Percentiles rank a stretch among this genome's conserved stretches.
Conservation (phyloP, 2,329 filamentous ascomycete genomes). For the Emydomyces testavorans region DNA sequence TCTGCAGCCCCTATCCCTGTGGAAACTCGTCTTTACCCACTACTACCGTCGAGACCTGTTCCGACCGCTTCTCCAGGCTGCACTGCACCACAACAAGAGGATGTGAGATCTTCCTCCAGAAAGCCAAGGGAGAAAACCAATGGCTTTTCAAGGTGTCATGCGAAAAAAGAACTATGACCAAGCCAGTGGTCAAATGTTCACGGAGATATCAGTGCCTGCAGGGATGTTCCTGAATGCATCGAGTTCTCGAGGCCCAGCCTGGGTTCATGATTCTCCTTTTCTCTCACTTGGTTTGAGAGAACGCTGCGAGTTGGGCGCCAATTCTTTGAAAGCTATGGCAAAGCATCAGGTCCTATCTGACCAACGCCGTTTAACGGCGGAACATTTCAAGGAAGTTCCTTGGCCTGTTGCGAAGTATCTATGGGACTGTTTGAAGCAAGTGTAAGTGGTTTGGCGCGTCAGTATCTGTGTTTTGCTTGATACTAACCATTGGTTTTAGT, state of each 20-base stretch:
- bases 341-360: slow-evolving; percentile 26
- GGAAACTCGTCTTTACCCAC: neutral
- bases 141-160: slow-evolving; percentile 4
- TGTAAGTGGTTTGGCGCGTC: slow-evolving; percentile 22
- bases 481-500: slow-evolving; percentile 19
- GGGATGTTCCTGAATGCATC: slow-evolving; percentile 6
- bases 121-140: neutral
- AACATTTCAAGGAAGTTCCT: slow-evolving; percentile 29
- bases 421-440: slow-evolving; percentile 29
- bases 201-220: slow-evolving; percentile 12
- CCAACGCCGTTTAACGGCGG: slow-evolving; percentile 27
- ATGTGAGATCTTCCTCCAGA: neutral
- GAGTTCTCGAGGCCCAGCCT: slow-evolving; percentile 22
- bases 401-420: slow-evolving; percentile 32
- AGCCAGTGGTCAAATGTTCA: slow-evolving; percentile 18
- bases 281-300: slow-evolving; percentile 23
- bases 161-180: slow-evolving; percentile 12
- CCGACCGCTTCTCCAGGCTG: too few relatives aligned
- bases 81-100: neutral
- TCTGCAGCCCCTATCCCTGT: neutral
- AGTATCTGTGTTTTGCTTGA: neutral
- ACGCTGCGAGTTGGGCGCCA: slow-evolving; percentile 21
- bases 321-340: slow-evolving; percentile 28
- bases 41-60: too few relatives aligned
- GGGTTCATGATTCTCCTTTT: slow-evolving; percentile 32